Base-by-base conservation (phyloP, 129 eudicot species). In the Lactuca sativa region DNA sequence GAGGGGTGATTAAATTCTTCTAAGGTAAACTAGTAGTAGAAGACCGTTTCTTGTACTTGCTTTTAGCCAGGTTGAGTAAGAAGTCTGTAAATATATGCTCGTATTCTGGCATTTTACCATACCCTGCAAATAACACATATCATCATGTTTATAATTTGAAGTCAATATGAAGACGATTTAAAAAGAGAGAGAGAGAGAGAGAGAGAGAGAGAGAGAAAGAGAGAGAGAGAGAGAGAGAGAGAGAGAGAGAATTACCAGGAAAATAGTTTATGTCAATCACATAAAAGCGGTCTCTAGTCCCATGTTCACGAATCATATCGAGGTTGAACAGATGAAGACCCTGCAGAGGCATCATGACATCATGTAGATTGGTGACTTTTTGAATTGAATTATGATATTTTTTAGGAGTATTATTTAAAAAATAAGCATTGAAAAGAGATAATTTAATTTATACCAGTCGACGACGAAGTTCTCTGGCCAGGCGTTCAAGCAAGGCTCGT, bases 51-150 rank as follows among this genome's bases (percentile, higher is more conserved):
- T 83, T 77, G 82, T 82, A 82, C 81, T 86, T 89, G 83, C 80
- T 80, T 59, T 81, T 71, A 36, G 67, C 92, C 77, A 93, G 73
- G 64, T 85, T 85, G 72, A 93, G 76, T 38, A 93, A 90, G 69
- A 93, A 93, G 69, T 93, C 96, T 0, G 98, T 93, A 51, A 93
- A 93, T 69, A 93, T 89, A 66, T 93, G 92, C 92, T 93, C 98
- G 75, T 93, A 93, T 66, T 83, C 98, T 67, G 98, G 98, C 97
- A 93, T 86, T 82, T 93, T 93, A 68, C 98, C 98, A 72, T 93
- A 93, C 49, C 98, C 98, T 93, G 88, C 66, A 75, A 30, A 56
- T 14, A 47, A 13, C 64, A 62, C 17, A 55, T 13, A 25, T 25
- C 30, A 25, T 25, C 30, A 25, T 25, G 1, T 25, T 25, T 25